Base-by-base conservation (phyloP, 2,329 filamentous ascomycete species). In the Xylaria multiplex region DNA sequence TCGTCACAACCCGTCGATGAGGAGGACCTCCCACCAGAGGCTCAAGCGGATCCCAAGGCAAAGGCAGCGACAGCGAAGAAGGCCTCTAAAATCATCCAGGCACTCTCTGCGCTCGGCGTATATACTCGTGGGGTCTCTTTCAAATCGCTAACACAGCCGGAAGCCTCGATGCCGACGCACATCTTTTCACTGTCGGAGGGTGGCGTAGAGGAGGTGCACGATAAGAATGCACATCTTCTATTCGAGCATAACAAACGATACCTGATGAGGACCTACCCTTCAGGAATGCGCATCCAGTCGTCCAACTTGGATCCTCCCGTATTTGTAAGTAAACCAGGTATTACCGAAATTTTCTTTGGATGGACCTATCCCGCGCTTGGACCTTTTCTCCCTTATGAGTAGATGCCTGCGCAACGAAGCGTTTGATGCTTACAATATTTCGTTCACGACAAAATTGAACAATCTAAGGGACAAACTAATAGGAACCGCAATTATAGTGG, bases 231-330 rank as follows among this genome's bases (percentile, higher is more conserved):
- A 5, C 69, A 74, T 9, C 79, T 77, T 1, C 83, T 97, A 7
- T 94, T 97, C 76, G 82, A 88, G 40, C 94, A 97, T 81, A 97
- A 97, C 79, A 86, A 88, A 61, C 82, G 88, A 71, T 95, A 87
- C 74, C 82, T 97, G 72, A 93, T 97, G 91, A 88, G 95, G 19
- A 91, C 93, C 0, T 97, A 97, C 73, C 95, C 94, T 0, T 93
- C 91, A 42, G 93, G 92, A 1, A 84, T 93, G 64, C 88, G 94
- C 6, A 89, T 97, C 59, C 85, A 88, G 66, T 97, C 93, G 0
- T 96, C 92, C 0, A 98, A 97, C 75, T 83, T 96, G 13, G 93
- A 97, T 71, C 93, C 95, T 4, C 87, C 89, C 0, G 85, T 90
- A 3, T 96, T 94, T 79, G 68, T 70, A 61, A 70, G 68, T 56